Evolutionary conservation across 148 eudicot genomes (phyloP).

Genomic region (Rhododendron mucronatum): DNA sequence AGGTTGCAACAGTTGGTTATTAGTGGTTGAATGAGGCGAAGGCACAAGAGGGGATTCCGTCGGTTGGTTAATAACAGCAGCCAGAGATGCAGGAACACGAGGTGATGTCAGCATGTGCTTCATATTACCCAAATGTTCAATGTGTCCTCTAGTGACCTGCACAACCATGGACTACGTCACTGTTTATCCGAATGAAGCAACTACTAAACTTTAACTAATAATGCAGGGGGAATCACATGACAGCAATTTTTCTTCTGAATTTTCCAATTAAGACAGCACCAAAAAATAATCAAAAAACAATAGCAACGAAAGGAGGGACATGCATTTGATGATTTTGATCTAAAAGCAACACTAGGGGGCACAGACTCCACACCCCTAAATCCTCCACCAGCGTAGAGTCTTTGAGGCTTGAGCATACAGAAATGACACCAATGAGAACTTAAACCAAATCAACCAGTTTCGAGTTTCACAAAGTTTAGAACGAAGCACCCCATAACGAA

Average conservation of each 20-base stretch:
- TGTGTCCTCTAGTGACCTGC: constrained; percentile 68
- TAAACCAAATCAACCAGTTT: not conserved
- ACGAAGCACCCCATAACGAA: not conserved
- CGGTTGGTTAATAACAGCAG: constrained; percentile 20
- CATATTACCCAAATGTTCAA: constrained; percentile 41
- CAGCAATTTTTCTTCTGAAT: not conserved
- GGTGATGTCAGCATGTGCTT: constrained; percentile 39
- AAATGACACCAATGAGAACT: not conserved
- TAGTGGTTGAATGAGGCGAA: constrained; percentile 22
- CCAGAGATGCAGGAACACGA: constrained; percentile 20
- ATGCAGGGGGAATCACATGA: not conserved
- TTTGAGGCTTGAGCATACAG: not conserved
- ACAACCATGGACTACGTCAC: constrained; percentile 6
- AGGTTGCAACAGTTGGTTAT: constrained; percentile 25
- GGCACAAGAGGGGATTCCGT: constrained; percentile 19
- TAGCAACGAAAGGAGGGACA: not conserved
- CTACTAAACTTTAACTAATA: not conserved
- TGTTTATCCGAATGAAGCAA: not conserved
- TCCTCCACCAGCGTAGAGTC: not conserved
- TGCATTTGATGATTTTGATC: not conserved
- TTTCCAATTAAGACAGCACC: not conserved
- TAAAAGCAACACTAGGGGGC: not conserved
- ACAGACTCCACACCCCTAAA: not conserved
- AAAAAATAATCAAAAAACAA: not conserved
- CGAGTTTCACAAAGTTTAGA: not conserved